Percentiles rank a stretch among this genome's conserved stretches.
phyloP scores from a whole-genome alignment of 768 basidiomycete species.

The Pisolithus marmoratus region DNA sequence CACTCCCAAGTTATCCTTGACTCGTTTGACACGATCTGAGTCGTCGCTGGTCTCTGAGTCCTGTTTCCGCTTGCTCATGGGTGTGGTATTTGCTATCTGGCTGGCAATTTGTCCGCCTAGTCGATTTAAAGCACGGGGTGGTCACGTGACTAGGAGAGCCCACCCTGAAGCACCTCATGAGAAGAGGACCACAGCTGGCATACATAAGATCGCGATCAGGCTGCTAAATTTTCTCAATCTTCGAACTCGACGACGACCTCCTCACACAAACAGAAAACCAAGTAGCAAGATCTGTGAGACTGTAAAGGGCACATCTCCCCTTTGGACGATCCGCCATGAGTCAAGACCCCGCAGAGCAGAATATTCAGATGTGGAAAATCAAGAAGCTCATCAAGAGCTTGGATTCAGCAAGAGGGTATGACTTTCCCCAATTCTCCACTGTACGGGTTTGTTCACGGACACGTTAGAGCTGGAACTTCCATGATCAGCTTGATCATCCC shows the following conservation, averaged over 20 bases:
- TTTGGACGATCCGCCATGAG: constrained; percentile 50
- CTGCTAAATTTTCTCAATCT: neutral
- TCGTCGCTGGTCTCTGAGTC: constrained; percentile 4
- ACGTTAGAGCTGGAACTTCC: constrained; percentile 81
- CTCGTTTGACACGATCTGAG: constrained; percentile 8
- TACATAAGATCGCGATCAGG: constrained; percentile 1
- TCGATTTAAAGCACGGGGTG: neutral
- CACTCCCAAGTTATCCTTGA: constrained; percentile 8
- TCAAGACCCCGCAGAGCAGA: constrained; percentile 86
- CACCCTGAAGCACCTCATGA: constrained; percentile 17
- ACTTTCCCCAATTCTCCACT: neutral
- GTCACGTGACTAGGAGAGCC: constrained; percentile 1
- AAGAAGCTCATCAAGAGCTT: constrained; percentile 99
- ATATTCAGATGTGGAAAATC: constrained; percentile 97
- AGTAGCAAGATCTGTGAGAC: neutral
- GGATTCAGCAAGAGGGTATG: constrained; percentile 63
- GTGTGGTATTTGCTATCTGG: too few species aligned
- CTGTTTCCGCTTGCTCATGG: constrained; percentile 11
- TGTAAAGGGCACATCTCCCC: constrained; percentile 3
- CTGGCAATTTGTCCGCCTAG: too few species aligned
- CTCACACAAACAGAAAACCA: neutral
- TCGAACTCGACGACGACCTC: neutral
- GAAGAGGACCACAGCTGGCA: neutral
- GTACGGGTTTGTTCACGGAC: constrained; percentile 15
- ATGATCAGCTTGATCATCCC: constrained; percentile 99